A percentile compares a stretch with the other conserved stretches of the same genome.
These are phyloP conservation scores for Flaveria linearis DNA, from an alignment of 129 eudicot species.

Conservation along the genomic window DNA sequence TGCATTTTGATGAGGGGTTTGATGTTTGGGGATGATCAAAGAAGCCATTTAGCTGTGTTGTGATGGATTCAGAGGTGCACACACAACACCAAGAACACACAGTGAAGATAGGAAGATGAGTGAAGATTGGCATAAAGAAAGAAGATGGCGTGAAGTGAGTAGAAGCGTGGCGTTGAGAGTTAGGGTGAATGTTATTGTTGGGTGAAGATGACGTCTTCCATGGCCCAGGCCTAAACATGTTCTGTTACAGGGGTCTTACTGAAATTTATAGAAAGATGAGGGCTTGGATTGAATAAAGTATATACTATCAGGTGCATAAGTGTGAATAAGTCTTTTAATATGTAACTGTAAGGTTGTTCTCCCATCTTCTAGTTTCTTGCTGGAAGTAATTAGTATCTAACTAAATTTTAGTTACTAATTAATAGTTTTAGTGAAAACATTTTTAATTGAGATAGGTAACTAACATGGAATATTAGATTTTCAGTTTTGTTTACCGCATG, in stretches of 20 bases:
- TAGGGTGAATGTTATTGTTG: conserved; percentile 24
- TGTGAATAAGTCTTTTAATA: no score
- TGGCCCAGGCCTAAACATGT: conserved; percentile 32
- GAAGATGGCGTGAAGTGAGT: conserved; percentile 33
- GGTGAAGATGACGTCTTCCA: conserved; percentile 36
- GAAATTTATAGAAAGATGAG: neutral
- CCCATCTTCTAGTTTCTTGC: no score
- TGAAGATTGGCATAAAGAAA: conserved; percentile 31
- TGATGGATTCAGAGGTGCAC: neutral
- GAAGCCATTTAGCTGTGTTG: conserved; percentile 42
- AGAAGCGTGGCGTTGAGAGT: conserved; percentile 31
- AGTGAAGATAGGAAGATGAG: conserved; percentile 18
- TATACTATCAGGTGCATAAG: no score
- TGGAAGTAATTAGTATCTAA: no score
- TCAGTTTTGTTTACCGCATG: no score
- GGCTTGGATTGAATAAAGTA: neutral
- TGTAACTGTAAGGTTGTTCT: no score
- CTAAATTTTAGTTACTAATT: no score
- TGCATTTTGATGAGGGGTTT: conserved; percentile 33
- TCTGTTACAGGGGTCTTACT: neutral
- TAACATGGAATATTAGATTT: no score
- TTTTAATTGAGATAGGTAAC: no score
- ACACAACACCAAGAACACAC: conserved; percentile 19
- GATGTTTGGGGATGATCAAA: conserved; percentile 52
- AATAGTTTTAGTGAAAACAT: no score